Conservation (phyloP, 1,284 basidiomycete species). For the Fomitopsis schrenkii region DNA sequence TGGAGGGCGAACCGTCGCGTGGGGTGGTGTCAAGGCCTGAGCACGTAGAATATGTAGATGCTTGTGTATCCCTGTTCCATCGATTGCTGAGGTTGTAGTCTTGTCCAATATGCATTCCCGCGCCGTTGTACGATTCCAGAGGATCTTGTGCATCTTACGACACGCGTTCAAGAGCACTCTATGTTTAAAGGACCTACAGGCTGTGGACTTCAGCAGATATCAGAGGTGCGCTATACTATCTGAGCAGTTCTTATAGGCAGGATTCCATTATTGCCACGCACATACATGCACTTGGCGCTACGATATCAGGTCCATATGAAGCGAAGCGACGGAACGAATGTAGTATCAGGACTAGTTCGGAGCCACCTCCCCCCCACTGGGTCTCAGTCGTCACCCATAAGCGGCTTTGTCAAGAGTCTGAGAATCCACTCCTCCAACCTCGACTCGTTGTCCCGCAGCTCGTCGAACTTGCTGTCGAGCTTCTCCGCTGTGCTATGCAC, state of each 20-base stretch:
- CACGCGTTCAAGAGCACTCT: too few species aligned
- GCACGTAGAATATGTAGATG: not conserved
- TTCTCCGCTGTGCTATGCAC: conserved; percentile 29
- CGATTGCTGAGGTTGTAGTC: not conserved
- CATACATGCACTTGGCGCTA: too few species aligned
- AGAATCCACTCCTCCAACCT: not conserved
- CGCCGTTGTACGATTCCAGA: not conserved
- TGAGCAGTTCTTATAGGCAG: too few species aligned
- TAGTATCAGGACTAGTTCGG: too few species aligned
- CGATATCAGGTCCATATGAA: too few species aligned
- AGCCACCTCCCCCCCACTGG: too few species aligned
- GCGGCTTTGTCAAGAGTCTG: not conserved
- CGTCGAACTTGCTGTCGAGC: not conserved
- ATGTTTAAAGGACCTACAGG: too few species aligned
- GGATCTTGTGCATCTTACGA: too few species aligned
- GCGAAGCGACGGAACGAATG: too few species aligned
- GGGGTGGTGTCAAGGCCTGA: conserved; percentile 27
- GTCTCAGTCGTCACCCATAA: not conserved
- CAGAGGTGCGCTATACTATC: too few species aligned
- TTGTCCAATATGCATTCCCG: not conserved
- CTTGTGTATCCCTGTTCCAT: not conserved
- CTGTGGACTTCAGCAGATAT: too few species aligned
- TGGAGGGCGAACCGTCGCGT: conserved; percentile 27
- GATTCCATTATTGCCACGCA: too few species aligned
- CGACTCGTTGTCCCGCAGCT: not conserved